Base-by-base conservation (phyloP, 352 stramenopile species). In the Globisporangium recalcitrans region DNA sequence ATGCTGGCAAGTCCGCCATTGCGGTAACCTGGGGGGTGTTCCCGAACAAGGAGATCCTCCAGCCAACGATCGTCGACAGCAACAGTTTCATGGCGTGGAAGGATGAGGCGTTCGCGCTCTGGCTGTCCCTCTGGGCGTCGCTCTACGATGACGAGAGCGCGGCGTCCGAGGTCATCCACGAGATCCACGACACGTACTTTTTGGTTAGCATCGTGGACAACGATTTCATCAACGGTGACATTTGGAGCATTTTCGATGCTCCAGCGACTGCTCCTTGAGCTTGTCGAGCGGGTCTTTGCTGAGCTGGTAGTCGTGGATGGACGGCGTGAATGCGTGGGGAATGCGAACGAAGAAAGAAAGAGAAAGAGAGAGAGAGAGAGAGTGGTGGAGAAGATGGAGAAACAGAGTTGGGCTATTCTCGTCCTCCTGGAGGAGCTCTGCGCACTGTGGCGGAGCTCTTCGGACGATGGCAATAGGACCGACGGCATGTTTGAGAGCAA, bases 121-220 rank as follows among this genome's bases (percentile, higher is more conserved):
- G 97, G 97, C 78, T 97, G 36, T 88, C 89, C 42, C 85, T 97
- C 67, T 99, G 97, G 97, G 88, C 96, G 1, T 97, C 90, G 54
- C 75, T 98, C 38, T 99, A 99, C 74, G 87, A 98, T 47, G 85
- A 95, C 58, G 93, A 88, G 48, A 93, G 83, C 58, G 42, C 72
- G n/a, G 93, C 91, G 21, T 82, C 91, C 56, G 88, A 94, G 48
- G 75, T 99, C 46, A 80, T 99, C 63, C 88, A 98, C 64, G 85
- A 93, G 51, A 97, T 99, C 51, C 87, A 97, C 70, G 94, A 99
- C 81, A 91, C 93, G 52, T 99, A 98, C 73, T 99, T 97, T 69
- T 78, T 99, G 46, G 96, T 99, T 46, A 98, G 95, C 60, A 98
- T 99, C 58, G 97, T 99, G 68, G 97, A 99, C 82, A 99, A 99